Conservation (phyloP, 2,329 filamentous ascomycete genomes). For the Ophiostoma pallidulum region DNA sequence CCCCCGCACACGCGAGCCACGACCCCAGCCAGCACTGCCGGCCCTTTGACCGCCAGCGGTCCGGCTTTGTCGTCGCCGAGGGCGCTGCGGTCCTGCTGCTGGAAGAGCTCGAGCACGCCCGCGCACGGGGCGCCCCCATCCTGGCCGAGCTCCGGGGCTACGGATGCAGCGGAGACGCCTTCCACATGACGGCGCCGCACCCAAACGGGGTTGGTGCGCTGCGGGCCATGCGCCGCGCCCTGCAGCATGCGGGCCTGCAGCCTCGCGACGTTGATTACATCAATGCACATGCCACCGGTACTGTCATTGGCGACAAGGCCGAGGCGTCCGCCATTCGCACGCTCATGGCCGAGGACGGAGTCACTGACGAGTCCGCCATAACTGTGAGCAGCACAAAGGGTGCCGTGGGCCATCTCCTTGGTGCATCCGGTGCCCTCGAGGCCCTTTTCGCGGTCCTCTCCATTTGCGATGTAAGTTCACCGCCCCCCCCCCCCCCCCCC, state of each 20-base stretch:
- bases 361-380: conserved; percentile 50
- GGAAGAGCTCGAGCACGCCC: conserved; percentile 86
- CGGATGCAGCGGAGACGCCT: conserved; percentile 79
- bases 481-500: not conserved
- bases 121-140: conserved; percentile 64
- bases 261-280: conserved; percentile 76
- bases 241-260: conserved; percentile 60
- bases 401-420: conserved; percentile 81
- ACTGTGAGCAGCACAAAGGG: conserved; percentile 93
- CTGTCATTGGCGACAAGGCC: conserved; percentile 72
- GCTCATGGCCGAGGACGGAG: conserved; percentile 64
- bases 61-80: conserved; percentile 88
- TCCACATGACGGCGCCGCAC: conserved; percentile 87
- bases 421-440: conserved; percentile 84
- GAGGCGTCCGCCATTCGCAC: conserved; percentile 76
- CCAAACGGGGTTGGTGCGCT: conserved; percentile 74
- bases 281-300: conserved; percentile 92
- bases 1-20: not conserved
- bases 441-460: conserved; percentile 76
- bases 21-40: conserved; percentile 45
- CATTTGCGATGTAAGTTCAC: conserved; percentile 59
- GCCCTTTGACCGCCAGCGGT: conserved; percentile 72
- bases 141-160: conserved; percentile 88
- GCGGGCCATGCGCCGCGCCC: conserved; percentile 74
- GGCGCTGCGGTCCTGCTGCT: conserved; percentile 81